Base-by-base conservation (phyloP, 352 stramenopile species). In the Elongisporangium senticosum region DNA sequence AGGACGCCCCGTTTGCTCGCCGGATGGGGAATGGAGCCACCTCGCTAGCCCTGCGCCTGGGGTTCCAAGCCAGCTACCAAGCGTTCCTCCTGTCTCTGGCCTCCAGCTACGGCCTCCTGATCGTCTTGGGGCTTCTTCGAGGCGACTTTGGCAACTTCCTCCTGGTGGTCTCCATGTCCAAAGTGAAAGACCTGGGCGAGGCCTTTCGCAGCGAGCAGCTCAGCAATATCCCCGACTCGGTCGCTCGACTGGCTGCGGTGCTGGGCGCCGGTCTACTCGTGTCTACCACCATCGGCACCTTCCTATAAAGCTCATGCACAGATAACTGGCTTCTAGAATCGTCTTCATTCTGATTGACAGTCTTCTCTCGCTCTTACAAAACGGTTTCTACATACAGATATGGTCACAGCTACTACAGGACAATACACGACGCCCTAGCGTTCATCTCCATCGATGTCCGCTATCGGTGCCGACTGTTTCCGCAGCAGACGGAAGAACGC, bases 91-190 rank as follows among this genome's bases (percentile, higher is more conserved):
- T 93, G 55, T 68, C 79, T 20, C 63, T 89, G 51, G 83, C 82
- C 14, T 58, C 58, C 7, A 77, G 76, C 55, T 92, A 90, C 53
- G 78, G 74, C 10, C 28, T 84, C 22, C 37, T 90, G 11, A 63
- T 81, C 22, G 48, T 93, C 51, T 51, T 73, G 43, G 69, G 74
- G 19, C 53, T 89, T 43, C 51, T 68, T 4, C 56, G 87, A 51
- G 81, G 83, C 20, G 79, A 93, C 58, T 28, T 90, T 8, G 75
- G 77, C 4, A 91, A 93, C 59, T 64, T 91, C 14, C 20, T 84
- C n/a, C 67, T 93, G 26, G 6, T 92, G 7, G 55, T 77, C 17
- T 77, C 74, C 1, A 78, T 93, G 23, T 24, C 61, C 20, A 75
- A 75, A 40, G 63, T 92, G 11, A 87, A 89, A 39, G 78, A 86